These are phyloP conservation scores for Lentinula sp. DNA, from an alignment of 768 basidiomycete species.

Conservation along the genomic window DNA sequence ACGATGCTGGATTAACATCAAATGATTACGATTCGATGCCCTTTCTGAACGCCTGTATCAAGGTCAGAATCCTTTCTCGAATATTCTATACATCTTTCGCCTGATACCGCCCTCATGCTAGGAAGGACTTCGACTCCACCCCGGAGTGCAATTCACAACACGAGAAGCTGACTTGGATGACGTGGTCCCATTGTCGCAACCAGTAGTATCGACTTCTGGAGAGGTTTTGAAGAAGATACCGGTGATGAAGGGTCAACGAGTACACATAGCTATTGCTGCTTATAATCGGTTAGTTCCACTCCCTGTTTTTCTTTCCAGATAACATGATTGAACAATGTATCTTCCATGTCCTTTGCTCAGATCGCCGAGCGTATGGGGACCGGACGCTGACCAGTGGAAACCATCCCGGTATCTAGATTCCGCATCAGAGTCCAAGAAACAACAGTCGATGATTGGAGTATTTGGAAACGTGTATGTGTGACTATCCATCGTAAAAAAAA, in stretches of 20 bases:
- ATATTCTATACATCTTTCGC: not conserved
- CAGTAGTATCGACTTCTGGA: slow-evolving; percentile 27
- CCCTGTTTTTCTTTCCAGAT: not conserved
- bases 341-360: slow-evolving; percentile 13
- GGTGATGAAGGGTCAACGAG: slow-evolving; percentile 27
- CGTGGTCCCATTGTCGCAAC: slow-evolving; percentile 32
- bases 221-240: slow-evolving; percentile 23
- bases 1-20: slow-evolving; percentile 11
- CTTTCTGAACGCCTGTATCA: slow-evolving; percentile 17
- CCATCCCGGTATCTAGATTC: slow-evolving; percentile 23
- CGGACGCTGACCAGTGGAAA: slow-evolving; percentile 28
- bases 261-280: slow-evolving; percentile 27
- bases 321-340: slow-evolving; percentile 12
- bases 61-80: slow-evolving; percentile 8
- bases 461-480: slow-evolving; percentile 17
- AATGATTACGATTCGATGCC: slow-evolving; percentile 27
- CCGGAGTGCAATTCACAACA: slow-evolving; percentile 22
- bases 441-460: slow-evolving; percentile 9
- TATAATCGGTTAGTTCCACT: slow-evolving; percentile 28
- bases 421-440: not conserved
- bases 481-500: not conserved
- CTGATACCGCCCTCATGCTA: slow-evolving; percentile 3
- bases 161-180: slow-evolving; percentile 32
- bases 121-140: slow-evolving; percentile 26
- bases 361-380: slow-evolving; percentile 25